phyloP scores from a whole-genome alignment of 148 eudicot genomes.

The Linanthus parryae region DNA sequence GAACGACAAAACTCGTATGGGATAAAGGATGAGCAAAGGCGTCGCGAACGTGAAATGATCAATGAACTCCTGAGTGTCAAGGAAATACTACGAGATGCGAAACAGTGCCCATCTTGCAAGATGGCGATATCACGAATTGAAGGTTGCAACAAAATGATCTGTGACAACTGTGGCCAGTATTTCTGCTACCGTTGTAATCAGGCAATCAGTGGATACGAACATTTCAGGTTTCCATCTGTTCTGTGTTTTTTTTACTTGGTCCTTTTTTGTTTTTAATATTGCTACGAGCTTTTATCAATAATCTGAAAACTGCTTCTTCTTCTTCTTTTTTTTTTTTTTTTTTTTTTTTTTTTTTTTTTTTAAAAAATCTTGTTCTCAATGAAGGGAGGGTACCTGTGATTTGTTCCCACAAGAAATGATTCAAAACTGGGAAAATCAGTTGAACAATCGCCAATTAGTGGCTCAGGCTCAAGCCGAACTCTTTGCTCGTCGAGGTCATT shows the following conservation, averaged over 20 bases:
- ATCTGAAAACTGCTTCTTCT: no score
- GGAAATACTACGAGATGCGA: slow-evolving; percentile 67
- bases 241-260: no score
- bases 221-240: slow-evolving; percentile 57
- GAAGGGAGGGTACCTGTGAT: slow-evolving; percentile 57
- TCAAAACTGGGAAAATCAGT: slow-evolving; percentile 54
- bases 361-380: no score
- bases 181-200: slow-evolving; percentile 82
- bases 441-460: slow-evolving; percentile 44
- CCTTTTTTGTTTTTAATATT: no score
- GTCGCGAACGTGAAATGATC: slow-evolving; percentile 62
- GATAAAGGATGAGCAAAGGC: slow-evolving; percentile 44
- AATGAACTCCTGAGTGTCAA: slow-evolving; percentile 66
- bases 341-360: no score
- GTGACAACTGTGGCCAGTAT: slow-evolving; percentile 59
- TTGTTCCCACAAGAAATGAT: slow-evolving; percentile 65
- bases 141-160: slow-evolving; percentile 94
- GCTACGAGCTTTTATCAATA: no score
- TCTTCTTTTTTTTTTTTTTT: no score
- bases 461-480: slow-evolving; percentile 49
- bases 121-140: slow-evolving; percentile 86
- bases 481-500: slow-evolving; percentile 33
- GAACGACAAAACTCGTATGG: slow-evolving; percentile 68
- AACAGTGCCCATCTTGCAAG: slow-evolving; percentile 88
- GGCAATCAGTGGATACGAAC: slow-evolving; percentile 78